Base-by-base conservation (phyloP, 1,284 basidiomycete genomes). In the Cutaneotrichosporon dermatis region DNA sequence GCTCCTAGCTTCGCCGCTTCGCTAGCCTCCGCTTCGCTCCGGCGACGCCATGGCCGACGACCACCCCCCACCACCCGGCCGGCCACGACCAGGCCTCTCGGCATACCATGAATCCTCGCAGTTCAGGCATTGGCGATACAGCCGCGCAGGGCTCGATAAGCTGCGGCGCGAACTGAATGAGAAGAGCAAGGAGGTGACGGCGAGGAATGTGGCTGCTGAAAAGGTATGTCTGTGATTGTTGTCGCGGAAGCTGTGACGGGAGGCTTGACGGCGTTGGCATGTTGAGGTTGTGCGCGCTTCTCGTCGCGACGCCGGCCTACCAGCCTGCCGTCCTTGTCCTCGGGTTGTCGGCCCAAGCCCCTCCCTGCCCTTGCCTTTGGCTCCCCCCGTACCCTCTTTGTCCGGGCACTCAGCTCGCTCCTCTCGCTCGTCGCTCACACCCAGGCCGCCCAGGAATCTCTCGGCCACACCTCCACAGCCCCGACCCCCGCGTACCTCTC, bases 61-160 rank as follows among this genome's bases (percentile, higher is more conserved):
- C 12, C 8, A 40, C 39, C 46, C 5, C 34, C 34, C 25, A n/a
- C 46, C 3, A 25, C 25, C 16, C 3, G n/a, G 33, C 37, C 52
- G 40, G 8, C 44, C 60, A 63, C 11, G 16, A 12, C 43, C 65
- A 54, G 48, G 74, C 10, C 58, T 61, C 3, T 69, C 74, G 6
- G 72, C 92, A 5, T 95, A 90, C 71, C 86, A 92, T 71, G 85
- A 84, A 57, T 90, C 89, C 63, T 91, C 90, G 0, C 92, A 96
- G 74, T 94, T 82, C 78, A 83, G 80, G 63, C 86, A 92, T 74
- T 97, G 92, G 92, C 81, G 92, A 51, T 94, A 86, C 77, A 92
- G 92, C 0, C 78, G 80, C 25, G 82, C 85, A 53, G 80, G 84
- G 58, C 82, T 97, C 3, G 78, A 71, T 4, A 69, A 80, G 8